These are phyloP conservation scores for Linum usitatissimum DNA, from an alignment of 345 rosid genomes.

Conservation along the genomic window DNA sequence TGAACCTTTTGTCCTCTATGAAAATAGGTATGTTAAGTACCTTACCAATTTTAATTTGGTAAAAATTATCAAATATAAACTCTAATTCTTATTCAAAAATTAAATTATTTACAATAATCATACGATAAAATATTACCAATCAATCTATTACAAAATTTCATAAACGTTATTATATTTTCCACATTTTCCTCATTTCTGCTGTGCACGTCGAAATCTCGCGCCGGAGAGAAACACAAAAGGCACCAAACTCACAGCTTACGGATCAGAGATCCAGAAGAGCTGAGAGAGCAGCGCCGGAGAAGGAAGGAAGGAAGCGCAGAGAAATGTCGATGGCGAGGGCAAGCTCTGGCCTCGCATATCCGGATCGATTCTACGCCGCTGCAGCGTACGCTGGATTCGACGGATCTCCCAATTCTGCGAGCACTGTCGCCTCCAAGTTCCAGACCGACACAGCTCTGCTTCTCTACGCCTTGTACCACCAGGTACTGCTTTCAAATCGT, in stretches of 20 bases:
- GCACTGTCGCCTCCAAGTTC: slow-evolving; percentile 57
- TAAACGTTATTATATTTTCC: no score
- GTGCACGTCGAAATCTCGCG: background rate
- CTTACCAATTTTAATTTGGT: no score
- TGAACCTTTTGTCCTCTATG: no score
- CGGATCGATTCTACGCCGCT: slow-evolving; percentile 92
- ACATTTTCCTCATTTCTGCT: no score
- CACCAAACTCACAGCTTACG: background rate
- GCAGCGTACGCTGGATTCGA: slow-evolving; percentile 79
- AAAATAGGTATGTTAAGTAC: no score
- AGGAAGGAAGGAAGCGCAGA: background rate
- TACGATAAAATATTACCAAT: no score
- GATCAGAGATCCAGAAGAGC: background rate
- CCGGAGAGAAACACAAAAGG: background rate
- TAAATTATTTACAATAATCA: no score
- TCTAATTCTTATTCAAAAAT: no score
- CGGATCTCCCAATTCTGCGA: slow-evolving; percentile 60
- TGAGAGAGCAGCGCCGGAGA: background rate
- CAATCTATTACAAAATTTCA: no score
- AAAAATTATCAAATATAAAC: no score
- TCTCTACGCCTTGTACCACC: slow-evolving; percentile 80
- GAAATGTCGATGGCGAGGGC: slow-evolving; percentile 68
- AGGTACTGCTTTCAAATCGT: slow-evolving; percentile 33
- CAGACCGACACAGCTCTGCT: slow-evolving; percentile 68
- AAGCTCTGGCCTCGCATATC: slow-evolving; percentile 91